phyloP scores from a whole-genome alignment of 306 rosid genomes.

The Lablab purpureus region DNA sequence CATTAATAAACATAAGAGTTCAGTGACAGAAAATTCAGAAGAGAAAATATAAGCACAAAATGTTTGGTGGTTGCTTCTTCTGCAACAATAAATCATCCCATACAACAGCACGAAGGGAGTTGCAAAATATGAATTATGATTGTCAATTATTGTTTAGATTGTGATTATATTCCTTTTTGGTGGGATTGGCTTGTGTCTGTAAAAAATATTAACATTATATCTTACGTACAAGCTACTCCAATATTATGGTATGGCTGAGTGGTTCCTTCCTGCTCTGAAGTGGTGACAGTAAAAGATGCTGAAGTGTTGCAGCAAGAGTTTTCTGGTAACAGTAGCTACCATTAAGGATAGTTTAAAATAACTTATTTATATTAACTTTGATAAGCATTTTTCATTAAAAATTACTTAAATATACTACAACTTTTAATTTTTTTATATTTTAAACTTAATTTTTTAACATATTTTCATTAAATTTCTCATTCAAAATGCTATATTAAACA shows the following conservation, averaged over 20 bases:
- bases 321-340: not conserved
- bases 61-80: not conserved
- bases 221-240: constrained; percentile 33
- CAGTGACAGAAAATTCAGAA: not conserved
- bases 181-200: not conserved
- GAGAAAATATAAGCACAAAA: not conserved
- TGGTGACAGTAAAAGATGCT: not conserved
- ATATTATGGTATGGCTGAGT: not conserved
- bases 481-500: too few species aligned
- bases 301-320: too few species aligned
- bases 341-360: too few species aligned
- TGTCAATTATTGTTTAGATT: constrained; percentile 15
- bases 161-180: constrained; percentile 15
- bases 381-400: too few species aligned
- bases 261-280: not conserved
- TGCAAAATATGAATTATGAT: constrained; percentile 24
- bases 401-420: too few species aligned
- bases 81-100: constrained; percentile 1
- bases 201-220: not conserved
- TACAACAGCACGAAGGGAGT: not conserved
- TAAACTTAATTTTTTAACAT: too few species aligned
- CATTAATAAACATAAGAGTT: not conserved
- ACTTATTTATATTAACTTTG: too few species aligned
- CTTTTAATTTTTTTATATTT: too few species aligned
- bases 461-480: too few species aligned